These are phyloP conservation scores for Capsicum baccatum DNA, from an alignment of 257 asterid genomes.

Conservation along the genomic window DNA sequence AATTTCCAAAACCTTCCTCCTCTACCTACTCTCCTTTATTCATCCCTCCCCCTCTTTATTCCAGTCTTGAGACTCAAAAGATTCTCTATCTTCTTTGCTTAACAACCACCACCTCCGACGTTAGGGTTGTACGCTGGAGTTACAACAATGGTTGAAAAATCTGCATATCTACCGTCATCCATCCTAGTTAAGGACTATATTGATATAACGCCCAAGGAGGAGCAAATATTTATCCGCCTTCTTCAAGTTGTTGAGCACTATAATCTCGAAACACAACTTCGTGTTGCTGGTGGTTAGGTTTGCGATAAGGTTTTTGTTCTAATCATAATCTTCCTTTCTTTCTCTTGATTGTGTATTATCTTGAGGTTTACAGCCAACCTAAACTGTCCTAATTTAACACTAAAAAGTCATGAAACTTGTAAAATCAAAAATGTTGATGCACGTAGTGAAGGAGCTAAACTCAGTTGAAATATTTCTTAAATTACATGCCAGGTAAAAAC, in stretches of 20 bases:
- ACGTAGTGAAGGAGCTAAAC: background rate
- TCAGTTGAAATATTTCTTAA: background rate
- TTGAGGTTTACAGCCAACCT: background rate
- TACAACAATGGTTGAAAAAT: slow-evolving; percentile 6
- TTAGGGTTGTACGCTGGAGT: slow-evolving; percentile 15
- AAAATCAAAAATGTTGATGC: background rate
- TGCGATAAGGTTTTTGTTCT: slow-evolving; percentile 76
- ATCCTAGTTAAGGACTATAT: slow-evolving; percentile 65
- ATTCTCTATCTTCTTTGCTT: background rate
- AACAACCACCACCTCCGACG: background rate
- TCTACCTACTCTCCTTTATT: background rate
- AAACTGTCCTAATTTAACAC: background rate
- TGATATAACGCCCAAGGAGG: slow-evolving; percentile 70
- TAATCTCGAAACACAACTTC: slow-evolving; percentile 69
- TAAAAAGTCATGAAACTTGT: background rate
- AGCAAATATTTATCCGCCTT: slow-evolving; percentile 67
- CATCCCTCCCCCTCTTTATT: background rate
- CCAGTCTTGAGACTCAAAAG: background rate
- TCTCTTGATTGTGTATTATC: background rate
- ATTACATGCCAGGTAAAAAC: background rate
- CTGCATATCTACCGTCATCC: slow-evolving; percentile 38
- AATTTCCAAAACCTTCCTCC: background rate
- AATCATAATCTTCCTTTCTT: background rate
- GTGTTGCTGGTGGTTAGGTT: slow-evolving; percentile 99
- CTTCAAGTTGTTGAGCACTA: slow-evolving; percentile 65